Percentiles rank a stretch among this genome's conserved stretches.
These are phyloP conservation scores for Amauroascus verrucosus DNA, from an alignment of 2,329 filamentous ascomycete genomes.

Conservation along the genomic window DNA sequence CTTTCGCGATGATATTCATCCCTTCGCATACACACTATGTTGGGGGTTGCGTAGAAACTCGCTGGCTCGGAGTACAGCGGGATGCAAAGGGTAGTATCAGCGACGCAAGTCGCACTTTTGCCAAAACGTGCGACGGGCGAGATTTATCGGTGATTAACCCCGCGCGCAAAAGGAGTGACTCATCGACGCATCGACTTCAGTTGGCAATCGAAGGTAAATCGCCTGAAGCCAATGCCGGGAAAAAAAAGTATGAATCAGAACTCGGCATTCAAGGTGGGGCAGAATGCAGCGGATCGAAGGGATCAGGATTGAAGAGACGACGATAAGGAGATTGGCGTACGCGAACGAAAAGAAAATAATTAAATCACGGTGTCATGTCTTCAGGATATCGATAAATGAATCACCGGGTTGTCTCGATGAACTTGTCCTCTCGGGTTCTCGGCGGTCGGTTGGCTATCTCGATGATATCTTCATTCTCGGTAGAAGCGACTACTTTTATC, in stretches of 20 bases:
- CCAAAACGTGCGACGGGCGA: not conserved
- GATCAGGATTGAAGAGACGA: not conserved
- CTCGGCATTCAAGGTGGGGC: not conserved
- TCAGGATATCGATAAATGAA: not conserved
- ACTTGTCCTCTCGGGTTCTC: not conserved
- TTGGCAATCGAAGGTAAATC: not conserved
- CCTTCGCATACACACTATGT: not conserved
- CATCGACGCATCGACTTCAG: not conserved
- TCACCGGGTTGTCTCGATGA: not conserved
- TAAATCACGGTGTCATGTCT: not conserved
- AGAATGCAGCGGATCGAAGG: not conserved
- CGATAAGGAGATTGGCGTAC: not conserved
- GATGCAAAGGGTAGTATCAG: not conserved
- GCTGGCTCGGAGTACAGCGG: not conserved
- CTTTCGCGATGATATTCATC: constrained; percentile 4
- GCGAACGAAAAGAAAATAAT: not conserved
- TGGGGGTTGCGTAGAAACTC: not conserved
- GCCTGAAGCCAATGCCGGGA: not conserved
- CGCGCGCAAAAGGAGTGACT: not conserved
- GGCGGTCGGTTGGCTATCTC: not conserved
- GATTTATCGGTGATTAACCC: not conserved
- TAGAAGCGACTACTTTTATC: not conserved
- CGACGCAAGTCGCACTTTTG: not conserved
- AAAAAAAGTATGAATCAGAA: not conserved
- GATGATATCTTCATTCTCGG: not conserved